These are phyloP conservation scores for Basipetospora sp. DNA, from an alignment of 2,329 filamentous ascomycete species.

Conservation along the genomic window DNA sequence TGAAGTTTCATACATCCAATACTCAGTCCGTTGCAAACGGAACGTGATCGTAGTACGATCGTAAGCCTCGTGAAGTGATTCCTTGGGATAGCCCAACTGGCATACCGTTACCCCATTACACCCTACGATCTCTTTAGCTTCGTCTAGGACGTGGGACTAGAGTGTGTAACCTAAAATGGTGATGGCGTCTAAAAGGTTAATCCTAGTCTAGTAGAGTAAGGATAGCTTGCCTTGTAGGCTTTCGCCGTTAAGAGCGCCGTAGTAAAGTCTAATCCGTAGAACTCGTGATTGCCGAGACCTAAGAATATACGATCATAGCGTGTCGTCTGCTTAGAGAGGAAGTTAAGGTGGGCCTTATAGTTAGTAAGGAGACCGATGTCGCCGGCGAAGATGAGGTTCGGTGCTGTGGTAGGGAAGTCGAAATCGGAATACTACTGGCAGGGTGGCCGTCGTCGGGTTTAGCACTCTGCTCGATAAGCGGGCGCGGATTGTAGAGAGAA, in stretches of 20 bases:
- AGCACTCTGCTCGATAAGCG: no score
- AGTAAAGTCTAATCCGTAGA: slow-evolving; percentile 27
- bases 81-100: no score
- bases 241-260: slow-evolving; percentile 25
- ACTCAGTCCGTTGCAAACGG: no score
- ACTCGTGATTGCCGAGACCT: slow-evolving; percentile 40
- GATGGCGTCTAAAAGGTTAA: slow-evolving; percentile 20
- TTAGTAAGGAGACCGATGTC: slow-evolving; percentile 36
- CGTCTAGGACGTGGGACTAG: slow-evolving; percentile 34
- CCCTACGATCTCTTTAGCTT: slow-evolving; percentile 24
- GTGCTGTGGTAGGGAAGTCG: slow-evolving; percentile 24
- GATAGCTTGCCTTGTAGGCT: slow-evolving; percentile 22
- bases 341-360: slow-evolving; percentile 28
- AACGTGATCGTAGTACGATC: no score
- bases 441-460: no score
- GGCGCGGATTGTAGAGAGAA: no score
- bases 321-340: slow-evolving; percentile 26
- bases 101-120: no score
- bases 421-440: slow-evolving; percentile 27
- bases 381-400: slow-evolving; percentile 31
- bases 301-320: slow-evolving; percentile 31
- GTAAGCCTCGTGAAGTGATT: no score
- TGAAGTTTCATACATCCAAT: no score
- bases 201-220: slow-evolving; percentile 28
- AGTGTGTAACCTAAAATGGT: slow-evolving; percentile 43